Conservation (phyloP, 176 grass and related monocot species). For the Triticum dicoccoides region DNA sequence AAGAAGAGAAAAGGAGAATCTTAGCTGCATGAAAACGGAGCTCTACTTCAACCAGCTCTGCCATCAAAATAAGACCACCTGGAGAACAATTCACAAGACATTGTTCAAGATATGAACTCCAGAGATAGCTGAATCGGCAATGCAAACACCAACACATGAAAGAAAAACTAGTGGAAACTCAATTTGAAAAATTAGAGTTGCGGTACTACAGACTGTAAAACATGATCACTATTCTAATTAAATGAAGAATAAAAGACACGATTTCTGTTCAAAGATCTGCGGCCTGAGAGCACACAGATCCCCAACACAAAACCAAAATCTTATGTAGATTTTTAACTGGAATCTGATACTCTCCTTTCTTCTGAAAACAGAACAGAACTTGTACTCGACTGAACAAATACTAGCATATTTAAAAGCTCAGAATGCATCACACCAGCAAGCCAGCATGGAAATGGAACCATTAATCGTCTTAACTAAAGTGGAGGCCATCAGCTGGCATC, state of each 20-base stretch:
- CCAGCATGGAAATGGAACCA: not conserved
- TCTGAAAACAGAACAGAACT: not conserved
- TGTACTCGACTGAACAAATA: not conserved
- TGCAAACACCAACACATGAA: not conserved
- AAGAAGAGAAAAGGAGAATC: too few relatives aligned
- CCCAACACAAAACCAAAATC: not conserved
- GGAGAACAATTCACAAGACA: not conserved
- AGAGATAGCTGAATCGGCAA: too few relatives aligned
- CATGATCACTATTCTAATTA: too few relatives aligned
- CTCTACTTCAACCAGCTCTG: too few relatives aligned
- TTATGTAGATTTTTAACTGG: too few relatives aligned
- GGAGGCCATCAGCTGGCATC: not conserved
- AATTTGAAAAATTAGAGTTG: not conserved
- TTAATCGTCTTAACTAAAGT: not conserved
- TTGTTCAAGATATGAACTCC: not conserved
- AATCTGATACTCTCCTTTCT: too few relatives aligned
- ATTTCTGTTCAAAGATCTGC: not conserved
- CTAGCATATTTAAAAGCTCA: not conserved
- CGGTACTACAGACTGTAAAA: too few relatives aligned
- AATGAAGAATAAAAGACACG: not conserved
- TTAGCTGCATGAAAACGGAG: too few relatives aligned
- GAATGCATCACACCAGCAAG: not conserved
- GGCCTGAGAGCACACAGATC: too few relatives aligned
- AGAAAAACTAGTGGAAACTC: not conserved
- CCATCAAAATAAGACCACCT: too few relatives aligned